Evolutionary conservation across 805 yeast species (phyloP), one percentile per base, ranked within the genome.

Genomic region (Wickerhamomyces sydowiorum): DNA sequence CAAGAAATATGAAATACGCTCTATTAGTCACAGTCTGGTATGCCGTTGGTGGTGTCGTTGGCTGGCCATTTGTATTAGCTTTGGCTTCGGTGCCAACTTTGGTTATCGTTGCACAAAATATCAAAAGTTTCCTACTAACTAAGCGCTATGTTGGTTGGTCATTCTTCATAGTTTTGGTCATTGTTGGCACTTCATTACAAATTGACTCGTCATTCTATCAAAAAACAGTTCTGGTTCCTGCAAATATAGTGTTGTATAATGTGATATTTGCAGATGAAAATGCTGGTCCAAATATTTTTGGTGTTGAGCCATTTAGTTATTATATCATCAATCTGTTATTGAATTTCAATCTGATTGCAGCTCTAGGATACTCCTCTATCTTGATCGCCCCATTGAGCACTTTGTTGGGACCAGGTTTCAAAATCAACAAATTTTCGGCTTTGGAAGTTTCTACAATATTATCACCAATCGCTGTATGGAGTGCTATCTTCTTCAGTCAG

Each of bases 261-360:
- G 96, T 90, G 2, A 64, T 82, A 43, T 60, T 70, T 56, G 80
- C 95, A 0, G 68, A 70, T 43, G 85, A 77, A 33, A 51, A 59
- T 5, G 70, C 86, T 21, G 97, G 97, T 0, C 97, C 97, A 1
- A 82, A 86, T 45, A 88, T 91, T 20, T 91, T 89, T 63, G 97
- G 97, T 22, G 76, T 76, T 6, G 97, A 90, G 60, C 87, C 93
- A 13, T 69, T 83, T 64, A 57, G 66, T 28, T 91, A 86, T 60
- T 91, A 91, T 55, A 47, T 78, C 10, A 56, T 72, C 44, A 89
- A 90, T 54, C 63, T 91, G 37, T 44, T 80, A 4, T 65, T 91
- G 44, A 91, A 90, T 61, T 89, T 88, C 70, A 85, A 85, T 65
- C 46, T 72, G 24, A 60, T 80, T 22, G 68, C 66, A 0, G 46